Conservation (phyloP, 306 rosid genomes). For the Cucurbita argyrosperma region DNA sequence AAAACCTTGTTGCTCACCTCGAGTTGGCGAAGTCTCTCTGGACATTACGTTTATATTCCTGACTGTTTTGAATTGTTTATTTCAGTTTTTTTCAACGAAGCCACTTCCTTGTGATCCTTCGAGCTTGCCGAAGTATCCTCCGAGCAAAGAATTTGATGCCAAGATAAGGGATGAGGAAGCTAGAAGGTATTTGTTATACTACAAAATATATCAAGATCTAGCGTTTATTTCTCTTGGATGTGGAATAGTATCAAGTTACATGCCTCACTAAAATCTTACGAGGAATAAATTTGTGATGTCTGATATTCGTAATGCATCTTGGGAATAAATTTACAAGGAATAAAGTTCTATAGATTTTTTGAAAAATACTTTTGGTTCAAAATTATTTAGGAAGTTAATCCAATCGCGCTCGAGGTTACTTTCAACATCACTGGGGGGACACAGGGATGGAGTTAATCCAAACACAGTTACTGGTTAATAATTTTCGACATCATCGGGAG, state of each 20-base stretch:
- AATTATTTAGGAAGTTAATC: neutral
- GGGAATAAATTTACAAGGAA: too few relatives aligned
- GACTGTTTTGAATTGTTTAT: constrained; percentile 9
- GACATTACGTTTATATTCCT: neutral
- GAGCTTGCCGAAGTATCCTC: constrained; percentile 94
- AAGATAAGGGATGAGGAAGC: constrained; percentile 95
- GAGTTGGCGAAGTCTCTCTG: neutral
- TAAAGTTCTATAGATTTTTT: neutral
- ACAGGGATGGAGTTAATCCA: neutral
- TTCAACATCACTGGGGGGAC: too few relatives aligned
- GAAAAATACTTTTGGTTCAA: neutral
- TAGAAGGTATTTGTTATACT: constrained; percentile 44
- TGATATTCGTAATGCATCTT: neutral
- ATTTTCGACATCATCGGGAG: neutral
- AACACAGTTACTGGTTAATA: neutral
- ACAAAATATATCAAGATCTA: neutral
- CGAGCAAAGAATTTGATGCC: constrained; percentile 97
- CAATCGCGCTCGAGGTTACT: neutral
- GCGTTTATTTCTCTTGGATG: neutral
- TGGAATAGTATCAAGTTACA: neutral
- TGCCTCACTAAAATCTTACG: neutral
- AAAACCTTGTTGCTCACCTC: neutral
- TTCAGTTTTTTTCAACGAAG: constrained; percentile 68
- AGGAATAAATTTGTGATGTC: neutral
- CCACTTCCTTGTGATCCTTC: constrained; percentile 97